Evolutionary conservation across 2,329 filamentous ascomycete genomes (phyloP).

Genomic region (Aspergillus fijiensis): DNA sequence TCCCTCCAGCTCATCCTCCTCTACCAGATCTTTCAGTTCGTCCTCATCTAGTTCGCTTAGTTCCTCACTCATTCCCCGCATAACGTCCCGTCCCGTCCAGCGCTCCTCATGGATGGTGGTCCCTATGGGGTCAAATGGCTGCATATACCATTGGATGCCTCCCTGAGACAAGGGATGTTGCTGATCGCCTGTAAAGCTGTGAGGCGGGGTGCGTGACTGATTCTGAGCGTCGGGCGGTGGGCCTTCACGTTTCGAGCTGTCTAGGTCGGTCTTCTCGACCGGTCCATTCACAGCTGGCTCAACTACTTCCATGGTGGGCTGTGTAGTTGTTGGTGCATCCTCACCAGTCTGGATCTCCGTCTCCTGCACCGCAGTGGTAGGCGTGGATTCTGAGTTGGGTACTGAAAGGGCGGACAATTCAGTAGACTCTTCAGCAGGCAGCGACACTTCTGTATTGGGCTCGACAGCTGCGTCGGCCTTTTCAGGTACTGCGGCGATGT

Average conservation of each 20-base stretch:
- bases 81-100: constrained; percentile 71
- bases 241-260: constrained; percentile 46
- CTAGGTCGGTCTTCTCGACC: constrained; percentile 26
- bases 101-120: constrained; percentile 76
- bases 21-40: constrained; percentile 69
- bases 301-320: constrained; percentile 32
- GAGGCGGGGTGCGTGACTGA: constrained; percentile 41
- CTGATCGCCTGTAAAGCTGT: constrained; percentile 43
- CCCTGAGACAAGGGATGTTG: constrained; percentile 62
- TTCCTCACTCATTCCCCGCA: constrained; percentile 75
- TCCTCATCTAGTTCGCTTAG: constrained; percentile 91
- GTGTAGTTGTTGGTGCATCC: constrained; percentile 32
- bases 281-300: constrained; percentile 27
- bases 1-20: constrained; percentile 53
- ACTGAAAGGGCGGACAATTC: constrained; percentile 4
- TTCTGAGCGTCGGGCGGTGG: constrained; percentile 33
- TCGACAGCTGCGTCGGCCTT: constrained; percentile 12
- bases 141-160: constrained; percentile 85
- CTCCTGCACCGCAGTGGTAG: constrained; percentile 10
- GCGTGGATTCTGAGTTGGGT: constrained; percentile 3
- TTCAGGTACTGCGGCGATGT: constrained; percentile 12
- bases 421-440: constrained; percentile 11
- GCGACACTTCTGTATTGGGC: constrained; percentile 14
- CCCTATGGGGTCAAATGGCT: constrained; percentile 74
- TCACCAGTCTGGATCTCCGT: constrained; percentile 17